These are phyloP conservation scores for Aureobasidium namibiae DNA, from an alignment of 2,329 filamentous ascomycete species.

Conservation along the genomic window DNA sequence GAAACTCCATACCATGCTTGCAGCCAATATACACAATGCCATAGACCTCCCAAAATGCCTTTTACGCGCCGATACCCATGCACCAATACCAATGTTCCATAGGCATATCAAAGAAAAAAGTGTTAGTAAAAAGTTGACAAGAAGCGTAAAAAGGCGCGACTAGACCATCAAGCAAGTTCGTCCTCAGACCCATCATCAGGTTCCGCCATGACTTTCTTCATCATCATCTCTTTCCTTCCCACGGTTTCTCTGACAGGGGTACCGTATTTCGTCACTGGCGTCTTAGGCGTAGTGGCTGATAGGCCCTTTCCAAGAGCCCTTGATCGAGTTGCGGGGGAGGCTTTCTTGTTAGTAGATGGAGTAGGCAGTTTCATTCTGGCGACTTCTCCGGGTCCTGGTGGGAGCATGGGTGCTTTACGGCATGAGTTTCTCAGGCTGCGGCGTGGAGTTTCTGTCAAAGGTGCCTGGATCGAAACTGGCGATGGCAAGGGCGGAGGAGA, in stretches of 20 bases:
- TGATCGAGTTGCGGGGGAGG: not conserved
- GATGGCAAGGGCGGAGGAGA: not conserved
- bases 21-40: too few species aligned
- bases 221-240: not conserved
- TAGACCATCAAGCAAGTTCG: slow-evolving; percentile 1
- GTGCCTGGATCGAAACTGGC: not conserved
- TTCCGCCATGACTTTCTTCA: not conserved
- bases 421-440: not conserved
- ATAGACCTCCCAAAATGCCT: too few species aligned
- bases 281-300: not conserved
- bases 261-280: not conserved
- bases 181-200: slow-evolving; percentile 11
- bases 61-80: not conserved
- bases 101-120: not conserved
- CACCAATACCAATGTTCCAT: not conserved
- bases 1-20: not conserved
- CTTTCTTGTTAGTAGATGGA: not conserved
- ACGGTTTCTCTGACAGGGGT: not conserved
- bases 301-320: not conserved
- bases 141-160: not conserved
- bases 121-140: too few species aligned
- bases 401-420: not conserved
- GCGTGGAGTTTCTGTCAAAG: not conserved
- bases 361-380: not conserved
- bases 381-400: not conserved